Evolutionary conservation across 768 basidiomycete species (phyloP).

Genomic region (Glaciozyma antarctica): DNA sequence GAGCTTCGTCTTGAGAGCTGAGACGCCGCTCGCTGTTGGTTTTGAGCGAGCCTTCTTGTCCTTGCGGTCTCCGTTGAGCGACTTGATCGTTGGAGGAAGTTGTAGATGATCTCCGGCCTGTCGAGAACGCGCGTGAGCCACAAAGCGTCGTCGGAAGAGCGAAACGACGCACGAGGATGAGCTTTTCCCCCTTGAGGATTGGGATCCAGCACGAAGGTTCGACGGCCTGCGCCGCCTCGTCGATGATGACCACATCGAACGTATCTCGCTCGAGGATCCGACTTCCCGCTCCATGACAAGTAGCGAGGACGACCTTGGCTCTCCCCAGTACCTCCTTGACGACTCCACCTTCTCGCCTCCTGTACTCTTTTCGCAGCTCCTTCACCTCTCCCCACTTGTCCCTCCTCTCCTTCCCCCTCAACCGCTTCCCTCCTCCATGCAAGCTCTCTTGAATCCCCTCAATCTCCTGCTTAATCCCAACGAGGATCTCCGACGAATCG

Average conservation of each 20-base stretch:
- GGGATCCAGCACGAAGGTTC: slow-evolving; percentile 98
- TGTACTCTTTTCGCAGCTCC: slow-evolving; percentile 87
- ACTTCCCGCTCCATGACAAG: slow-evolving; percentile 87
- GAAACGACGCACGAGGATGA: slow-evolving; percentile 30
- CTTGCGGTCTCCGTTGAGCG: slow-evolving; percentile 39
- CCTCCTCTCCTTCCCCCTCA: slow-evolving; percentile 73
- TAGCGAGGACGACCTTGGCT: slow-evolving; percentile 82
- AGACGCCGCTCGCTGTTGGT: background rate
- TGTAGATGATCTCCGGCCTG: slow-evolving; percentile 94
- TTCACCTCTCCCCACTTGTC: slow-evolving; percentile 70
- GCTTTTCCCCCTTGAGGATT: slow-evolving; percentile 73
- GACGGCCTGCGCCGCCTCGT: slow-evolving; percentile 93
- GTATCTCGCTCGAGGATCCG: slow-evolving; percentile 62
- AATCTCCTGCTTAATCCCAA: slow-evolving; percentile 81
- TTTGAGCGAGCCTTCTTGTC: background rate
- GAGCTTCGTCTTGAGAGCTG: background rate
- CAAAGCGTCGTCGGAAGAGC: background rate
- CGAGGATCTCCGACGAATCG: slow-evolving; percentile 62
- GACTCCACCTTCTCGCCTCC: slow-evolving; percentile 75
- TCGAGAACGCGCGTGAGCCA: slow-evolving; percentile 44
- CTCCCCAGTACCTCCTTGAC: slow-evolving; percentile 68
- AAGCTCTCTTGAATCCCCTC: slow-evolving; percentile 58
- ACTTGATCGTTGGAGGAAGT: slow-evolving; percentile 84
- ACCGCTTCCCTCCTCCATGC: slow-evolving; percentile 57
- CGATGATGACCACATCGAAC: slow-evolving; percentile 92